A percentile compares a stretch with the other conserved stretches of the same genome.
Conservation (phyloP, 139 green algal species). For the Spirogloea muscicola region DNA sequence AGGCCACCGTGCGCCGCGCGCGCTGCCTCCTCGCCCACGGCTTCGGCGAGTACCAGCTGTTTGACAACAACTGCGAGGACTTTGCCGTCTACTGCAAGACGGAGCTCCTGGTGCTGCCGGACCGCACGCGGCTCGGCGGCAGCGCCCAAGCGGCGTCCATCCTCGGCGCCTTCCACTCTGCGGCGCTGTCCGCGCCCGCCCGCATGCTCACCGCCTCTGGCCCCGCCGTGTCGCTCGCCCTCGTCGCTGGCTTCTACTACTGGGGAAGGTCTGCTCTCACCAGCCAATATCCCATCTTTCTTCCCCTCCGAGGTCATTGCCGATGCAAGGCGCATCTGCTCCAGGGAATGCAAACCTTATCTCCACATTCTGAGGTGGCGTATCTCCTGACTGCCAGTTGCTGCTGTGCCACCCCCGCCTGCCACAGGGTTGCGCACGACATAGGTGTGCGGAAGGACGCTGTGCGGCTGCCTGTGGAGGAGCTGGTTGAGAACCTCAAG, state of each 20-base stretch:
- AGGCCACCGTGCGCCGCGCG: constrained; percentile 16
- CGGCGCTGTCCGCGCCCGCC: background rate
- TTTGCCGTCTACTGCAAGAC: constrained; percentile 46
- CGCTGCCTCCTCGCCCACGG: constrained; percentile 11
- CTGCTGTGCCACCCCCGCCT: too few species aligned
- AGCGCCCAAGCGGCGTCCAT: constrained; percentile 11
- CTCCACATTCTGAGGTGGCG: too few species aligned
- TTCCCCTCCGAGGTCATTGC: too few species aligned
- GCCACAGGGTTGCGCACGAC: constrained; percentile 2
- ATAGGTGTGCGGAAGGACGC: constrained; percentile 20
- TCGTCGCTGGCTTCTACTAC: background rate
- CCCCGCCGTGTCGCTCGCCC: background rate
- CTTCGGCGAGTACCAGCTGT: constrained; percentile 36
- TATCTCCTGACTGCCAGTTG: too few species aligned
- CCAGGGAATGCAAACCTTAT: too few species aligned
- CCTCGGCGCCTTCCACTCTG: background rate
- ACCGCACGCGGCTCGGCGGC: constrained; percentile 16
- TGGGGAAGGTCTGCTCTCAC: too few species aligned
- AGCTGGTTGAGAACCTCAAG: constrained; percentile 21
- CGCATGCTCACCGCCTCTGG: background rate
- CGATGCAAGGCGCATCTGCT: too few species aligned
- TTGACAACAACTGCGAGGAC: constrained; percentile 45
- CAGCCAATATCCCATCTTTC: too few species aligned
- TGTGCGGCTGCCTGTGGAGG: constrained; percentile 22
- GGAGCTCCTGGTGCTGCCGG: constrained; percentile 13